Evolutionary conservation across 345 rosid genomes (phyloP).

Genomic region (Arabis alpina): DNA sequence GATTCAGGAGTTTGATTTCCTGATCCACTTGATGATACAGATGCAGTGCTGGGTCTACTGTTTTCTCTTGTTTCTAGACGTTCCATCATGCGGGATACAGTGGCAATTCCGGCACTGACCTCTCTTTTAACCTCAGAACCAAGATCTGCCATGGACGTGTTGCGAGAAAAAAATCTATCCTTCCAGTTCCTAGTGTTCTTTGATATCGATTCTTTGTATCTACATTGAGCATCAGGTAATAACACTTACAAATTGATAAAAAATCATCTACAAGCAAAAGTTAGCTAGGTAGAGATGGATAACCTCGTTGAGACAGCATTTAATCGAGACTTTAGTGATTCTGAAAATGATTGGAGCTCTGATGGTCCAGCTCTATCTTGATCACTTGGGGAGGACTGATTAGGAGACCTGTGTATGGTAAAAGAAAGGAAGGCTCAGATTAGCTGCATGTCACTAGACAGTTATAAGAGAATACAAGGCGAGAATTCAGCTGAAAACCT

Average conservation of each 20-base stretch:
- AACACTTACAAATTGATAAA: neutral
- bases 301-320: conserved; percentile 83
- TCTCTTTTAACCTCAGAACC: conserved; percentile 89
- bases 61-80: conserved; percentile 65
- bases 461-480: conserved; percentile 16
- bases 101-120: conserved; percentile 82
- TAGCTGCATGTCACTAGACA: conserved; percentile 10
- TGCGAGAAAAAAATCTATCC: conserved; percentile 87
- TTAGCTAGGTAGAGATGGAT: neutral
- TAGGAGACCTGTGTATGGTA: conserved; percentile 47
- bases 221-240: conserved; percentile 29
- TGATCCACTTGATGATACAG: conserved; percentile 55
- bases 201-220: conserved; percentile 93
- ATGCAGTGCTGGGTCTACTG: conserved; percentile 47
- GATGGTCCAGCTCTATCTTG: conserved; percentile 93
- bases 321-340: conserved; percentile 73
- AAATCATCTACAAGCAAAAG: conserved; percentile 10
- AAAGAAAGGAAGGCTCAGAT: conserved; percentile 23
- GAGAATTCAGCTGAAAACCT: conserved; percentile 50
- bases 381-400: conserved; percentile 59
- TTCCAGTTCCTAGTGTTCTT: conserved; percentile 95
- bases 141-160: conserved; percentile 63
- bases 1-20: conserved; percentile 51
- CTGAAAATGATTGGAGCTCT: conserved; percentile 84
- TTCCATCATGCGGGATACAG: conserved; percentile 88